These are phyloP conservation scores for Micractinium conductrix DNA, from an alignment of 139 green algal genomes.

Conservation along the genomic window DNA sequence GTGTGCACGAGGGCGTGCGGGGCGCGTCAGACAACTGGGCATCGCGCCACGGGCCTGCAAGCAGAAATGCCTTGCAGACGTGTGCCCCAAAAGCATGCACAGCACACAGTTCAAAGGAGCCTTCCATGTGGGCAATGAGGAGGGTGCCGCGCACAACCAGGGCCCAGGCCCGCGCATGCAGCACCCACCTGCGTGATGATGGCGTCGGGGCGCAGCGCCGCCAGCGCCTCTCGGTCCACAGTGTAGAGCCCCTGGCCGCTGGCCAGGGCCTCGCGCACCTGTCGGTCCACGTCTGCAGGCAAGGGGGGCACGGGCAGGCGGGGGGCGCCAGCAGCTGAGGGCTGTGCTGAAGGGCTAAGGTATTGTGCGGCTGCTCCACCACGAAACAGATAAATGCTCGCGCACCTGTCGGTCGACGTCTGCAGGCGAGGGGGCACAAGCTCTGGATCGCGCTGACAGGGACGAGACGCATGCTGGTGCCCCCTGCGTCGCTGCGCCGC, in stretches of 20 bases:
- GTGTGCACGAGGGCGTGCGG: not conserved
- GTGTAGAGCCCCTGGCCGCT: conserved; percentile 65
- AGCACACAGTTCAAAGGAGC: not conserved
- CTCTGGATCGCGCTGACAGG: no score
- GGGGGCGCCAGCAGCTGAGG: no score
- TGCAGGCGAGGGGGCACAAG: not conserved
- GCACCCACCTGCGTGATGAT: conserved; percentile 76
- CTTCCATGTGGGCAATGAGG: no score
- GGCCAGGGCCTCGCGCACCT: conserved; percentile 33
- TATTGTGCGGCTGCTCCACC: not conserved
- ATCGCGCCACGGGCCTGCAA: no score
- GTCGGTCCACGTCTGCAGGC: not conserved
- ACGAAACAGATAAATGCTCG: not conserved
- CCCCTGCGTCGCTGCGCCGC: no score
- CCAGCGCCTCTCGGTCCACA: conserved; percentile 52
- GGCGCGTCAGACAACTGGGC: no score
- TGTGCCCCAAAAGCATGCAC: no score
- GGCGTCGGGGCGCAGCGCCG: conserved; percentile 61
- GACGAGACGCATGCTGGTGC: no score
- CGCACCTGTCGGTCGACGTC: conserved; percentile 41
- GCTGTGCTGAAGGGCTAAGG: not conserved
- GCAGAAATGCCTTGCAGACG: no score
- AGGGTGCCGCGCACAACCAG: no score
- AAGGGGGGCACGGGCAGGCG: not conserved
- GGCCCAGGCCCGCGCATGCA: no score